Base-by-base conservation (phyloP, 2,329 filamentous ascomycete species). In the Xylariales sp. region DNA sequence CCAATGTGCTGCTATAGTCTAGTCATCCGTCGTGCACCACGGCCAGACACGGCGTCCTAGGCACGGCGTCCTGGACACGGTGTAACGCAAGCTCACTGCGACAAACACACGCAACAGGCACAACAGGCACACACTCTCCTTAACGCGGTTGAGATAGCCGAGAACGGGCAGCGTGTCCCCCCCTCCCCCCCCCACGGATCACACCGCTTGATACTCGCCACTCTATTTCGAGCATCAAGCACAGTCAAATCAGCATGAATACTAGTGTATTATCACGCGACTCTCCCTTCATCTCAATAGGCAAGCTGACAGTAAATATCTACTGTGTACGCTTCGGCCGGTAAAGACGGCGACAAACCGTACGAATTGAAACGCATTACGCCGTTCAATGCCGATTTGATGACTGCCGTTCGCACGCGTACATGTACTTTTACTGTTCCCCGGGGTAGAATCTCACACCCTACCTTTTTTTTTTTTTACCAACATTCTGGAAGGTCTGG, bases 161-260 rank as follows among this genome's bases (percentile, higher is more conserved):
- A 68, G 54, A 68, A 55, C 43, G 52, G 53, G 58, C 57, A 54
- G 46, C 56, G 46, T 36, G 23, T 23, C 23, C 23, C 23, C 23
- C 23, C 23, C 2, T 2, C 2, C 23, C 23, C 23, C 57, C 62
- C 66, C 48, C 58, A 65, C 56, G 46, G 57, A 58, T 59, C 64
- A 69, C 67, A 69, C 67, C 67, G 64, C 67, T 62, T 62, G 16
- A 57, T 56, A 41, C 18, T 67, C 39, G 64, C 67, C 67, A 69
- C 67, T 67, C 64, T 67, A 67, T 64, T 69, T 67, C 60, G 36
- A 54, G 67, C 12, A 36, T 49, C n/a, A 43, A 30, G 30, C 54
- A 41, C 52, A 55, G 14, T 50, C 28, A n/a, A 66, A 23, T 34
- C 53, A 39, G 28, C 39, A 64, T 62, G 62, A 57, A 39, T 49